Evolutionary conservation across 495 filamentous ascomycete species (phyloP).

Genomic region (Chlorociboria aeruginascens): DNA sequence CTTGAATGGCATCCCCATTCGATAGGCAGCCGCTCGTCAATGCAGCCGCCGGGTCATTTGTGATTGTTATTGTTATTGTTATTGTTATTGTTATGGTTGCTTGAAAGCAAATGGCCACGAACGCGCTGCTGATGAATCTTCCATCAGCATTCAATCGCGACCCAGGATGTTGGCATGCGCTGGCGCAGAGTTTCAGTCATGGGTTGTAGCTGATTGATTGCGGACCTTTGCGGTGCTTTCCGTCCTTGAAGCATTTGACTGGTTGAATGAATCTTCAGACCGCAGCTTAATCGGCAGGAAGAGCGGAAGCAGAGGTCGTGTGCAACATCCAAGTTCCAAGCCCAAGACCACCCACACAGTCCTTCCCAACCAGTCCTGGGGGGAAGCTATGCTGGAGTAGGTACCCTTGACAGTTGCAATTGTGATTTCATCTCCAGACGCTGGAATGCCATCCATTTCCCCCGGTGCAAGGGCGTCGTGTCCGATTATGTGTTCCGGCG

Average conservation of each 20-base stretch:
- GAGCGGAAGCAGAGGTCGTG: constrained; percentile 7
- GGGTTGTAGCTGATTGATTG: constrained; percentile 12
- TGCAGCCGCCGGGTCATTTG: too few relatives aligned
- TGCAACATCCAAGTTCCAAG: constrained; percentile 3
- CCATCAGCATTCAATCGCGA: constrained; percentile 11
- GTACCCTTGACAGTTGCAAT: too few relatives aligned
- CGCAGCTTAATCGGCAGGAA: constrained; percentile 12
- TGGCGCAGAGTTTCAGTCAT: constrained; percentile 18
- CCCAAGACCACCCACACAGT: too few relatives aligned
- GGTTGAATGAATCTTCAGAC: constrained; percentile 16
- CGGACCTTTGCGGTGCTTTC: constrained; percentile 13
- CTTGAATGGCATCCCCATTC: too few relatives aligned
- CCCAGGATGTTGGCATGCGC: constrained; percentile 17
- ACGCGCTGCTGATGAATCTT: background rate
- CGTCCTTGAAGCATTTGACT: constrained; percentile 8
- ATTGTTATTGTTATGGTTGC: too few relatives aligned
- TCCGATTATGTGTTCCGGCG: constrained; percentile 6
- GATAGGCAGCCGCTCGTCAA: too few relatives aligned
- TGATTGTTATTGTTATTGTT: too few relatives aligned
- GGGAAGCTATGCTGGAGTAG: too few relatives aligned
- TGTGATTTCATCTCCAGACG: too few relatives aligned
- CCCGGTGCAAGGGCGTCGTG: background rate
- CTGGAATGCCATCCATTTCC: too few relatives aligned
- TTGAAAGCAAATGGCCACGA: too few relatives aligned
- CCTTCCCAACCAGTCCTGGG: too few relatives aligned